Evolutionary conservation across 352 stramenopile genomes (phyloP).

Genomic region (Pythium oligandrum): DNA sequence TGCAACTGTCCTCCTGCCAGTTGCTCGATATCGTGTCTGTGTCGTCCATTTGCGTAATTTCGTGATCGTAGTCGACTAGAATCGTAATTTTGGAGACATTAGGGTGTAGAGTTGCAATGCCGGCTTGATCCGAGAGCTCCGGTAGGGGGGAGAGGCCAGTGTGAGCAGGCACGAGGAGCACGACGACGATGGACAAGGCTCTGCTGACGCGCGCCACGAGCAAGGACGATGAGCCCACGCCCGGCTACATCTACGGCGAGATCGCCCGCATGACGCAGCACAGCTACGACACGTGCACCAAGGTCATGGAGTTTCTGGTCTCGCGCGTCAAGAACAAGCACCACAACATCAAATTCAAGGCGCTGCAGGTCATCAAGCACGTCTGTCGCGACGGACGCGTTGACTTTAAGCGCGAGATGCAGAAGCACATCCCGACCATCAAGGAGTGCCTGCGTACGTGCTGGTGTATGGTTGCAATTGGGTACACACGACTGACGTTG

Average conservation of each 20-base stretch:
- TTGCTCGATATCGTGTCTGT: too few species aligned
- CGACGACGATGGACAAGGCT: slow-evolving; percentile 85
- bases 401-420: slow-evolving; percentile 91
- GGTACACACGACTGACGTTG: not conserved
- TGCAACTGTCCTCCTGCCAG: too few species aligned
- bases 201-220: slow-evolving; percentile 91
- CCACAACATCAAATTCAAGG: slow-evolving; percentile 94
- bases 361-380: slow-evolving; percentile 91
- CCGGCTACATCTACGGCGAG: slow-evolving; percentile 96
- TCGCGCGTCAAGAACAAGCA: slow-evolving; percentile 93
- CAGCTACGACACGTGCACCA: slow-evolving; percentile 86
- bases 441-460: slow-evolving; percentile 89
- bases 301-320: slow-evolving; percentile 90
- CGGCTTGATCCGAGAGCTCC: too few species aligned
- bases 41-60: too few species aligned
- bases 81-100: too few species aligned
- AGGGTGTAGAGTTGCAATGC: too few species aligned
- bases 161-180: not conserved
- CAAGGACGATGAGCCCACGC: slow-evolving; percentile 91
- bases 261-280: slow-evolving; percentile 93
- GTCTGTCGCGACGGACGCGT: slow-evolving; percentile 85
- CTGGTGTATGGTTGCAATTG: not conserved
- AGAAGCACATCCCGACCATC: slow-evolving; percentile 86
- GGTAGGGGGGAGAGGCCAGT: too few species aligned
- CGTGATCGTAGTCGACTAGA: too few species aligned